phyloP scores from a whole-genome alignment of 805 yeast genomes.

The Candida piceae region DNA sequence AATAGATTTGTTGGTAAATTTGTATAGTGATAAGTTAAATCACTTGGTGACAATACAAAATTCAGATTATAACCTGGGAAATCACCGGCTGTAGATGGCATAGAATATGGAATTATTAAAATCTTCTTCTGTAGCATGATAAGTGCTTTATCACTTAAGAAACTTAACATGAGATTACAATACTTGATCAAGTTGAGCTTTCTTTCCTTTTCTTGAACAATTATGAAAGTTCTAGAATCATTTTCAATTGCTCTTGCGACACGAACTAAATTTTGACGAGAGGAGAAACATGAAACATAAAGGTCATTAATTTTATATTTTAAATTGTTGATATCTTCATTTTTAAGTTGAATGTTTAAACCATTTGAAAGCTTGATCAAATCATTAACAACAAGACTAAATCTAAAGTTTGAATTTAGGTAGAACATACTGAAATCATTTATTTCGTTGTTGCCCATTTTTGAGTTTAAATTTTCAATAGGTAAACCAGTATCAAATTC shows the following conservation, averaged over 20 bases:
- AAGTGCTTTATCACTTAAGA: constrained; percentile 52
- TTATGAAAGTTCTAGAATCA: background rate
- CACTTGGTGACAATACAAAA: constrained; percentile 5
- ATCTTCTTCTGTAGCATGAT: constrained; percentile 37
- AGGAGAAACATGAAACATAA: constrained; percentile 44
- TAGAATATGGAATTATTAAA: constrained; percentile 19
- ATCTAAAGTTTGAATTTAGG: constrained; percentile 21
- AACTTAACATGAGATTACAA: constrained; percentile 42
- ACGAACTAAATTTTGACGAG: constrained; percentile 32
- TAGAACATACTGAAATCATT: constrained; percentile 14
- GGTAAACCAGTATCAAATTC: constrained; percentile 25
- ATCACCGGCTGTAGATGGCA: constrained; percentile 2
- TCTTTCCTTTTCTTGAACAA: background rate
- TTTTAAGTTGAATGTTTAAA: constrained; percentile 36
- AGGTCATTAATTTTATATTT: constrained; percentile 46
- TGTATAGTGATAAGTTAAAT: constrained; percentile 38
- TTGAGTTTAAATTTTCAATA: constrained; percentile 13
- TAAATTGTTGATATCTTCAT: constrained; percentile 38
- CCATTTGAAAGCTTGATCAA: constrained; percentile 48
- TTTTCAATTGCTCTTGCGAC: constrained; percentile 21
- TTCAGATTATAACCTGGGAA: constrained; percentile 11
- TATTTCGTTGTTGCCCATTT: background rate
- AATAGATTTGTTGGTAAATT: constrained; percentile 48
- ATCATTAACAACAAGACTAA: constrained; percentile 47
- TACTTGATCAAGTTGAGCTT: constrained; percentile 41